Evolutionary conservation across 2,329 filamentous ascomycete genomes (phyloP).

Genomic region (Hortaea werneckii): DNA sequence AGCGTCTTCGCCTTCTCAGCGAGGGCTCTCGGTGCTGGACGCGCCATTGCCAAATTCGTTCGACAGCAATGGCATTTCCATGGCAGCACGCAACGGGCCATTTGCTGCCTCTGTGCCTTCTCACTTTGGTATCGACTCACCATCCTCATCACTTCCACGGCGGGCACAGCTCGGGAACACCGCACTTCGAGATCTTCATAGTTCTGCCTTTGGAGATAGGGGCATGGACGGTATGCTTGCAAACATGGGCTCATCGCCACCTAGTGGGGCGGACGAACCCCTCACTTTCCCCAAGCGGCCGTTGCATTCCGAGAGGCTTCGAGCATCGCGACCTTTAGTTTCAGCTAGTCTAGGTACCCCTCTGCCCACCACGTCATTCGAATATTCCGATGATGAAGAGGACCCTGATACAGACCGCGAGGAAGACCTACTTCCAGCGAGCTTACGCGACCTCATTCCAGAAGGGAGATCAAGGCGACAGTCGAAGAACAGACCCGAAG

Average conservation of each 20-base stretch:
- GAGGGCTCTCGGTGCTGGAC: slow-evolving; percentile 80
- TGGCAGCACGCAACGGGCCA: slow-evolving; percentile 78
- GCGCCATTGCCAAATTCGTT: slow-evolving; percentile 89
- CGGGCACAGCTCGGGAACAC: slow-evolving; percentile 26
- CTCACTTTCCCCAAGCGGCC: slow-evolving; percentile 56
- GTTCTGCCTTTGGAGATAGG: slow-evolving; percentile 58
- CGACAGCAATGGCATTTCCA: slow-evolving; percentile 89
- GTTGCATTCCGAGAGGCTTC: slow-evolving; percentile 55
- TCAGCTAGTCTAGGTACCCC: slow-evolving; percentile 49
- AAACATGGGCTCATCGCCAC: slow-evolving; percentile 46
- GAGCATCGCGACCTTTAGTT: slow-evolving; percentile 42
- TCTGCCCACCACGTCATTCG: slow-evolving; percentile 22
- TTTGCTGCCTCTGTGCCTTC: slow-evolving; percentile 88
- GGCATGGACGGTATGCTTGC: slow-evolving; percentile 32
- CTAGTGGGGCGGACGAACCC: slow-evolving; percentile 54
- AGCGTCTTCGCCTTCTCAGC: slow-evolving; percentile 58
- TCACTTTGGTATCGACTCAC: slow-evolving; percentile 80
- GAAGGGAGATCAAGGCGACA: slow-evolving; percentile 51
- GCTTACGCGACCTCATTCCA: slow-evolving; percentile 52
- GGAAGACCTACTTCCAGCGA: slow-evolving; percentile 76
- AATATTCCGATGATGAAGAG: slow-evolving; percentile 44
- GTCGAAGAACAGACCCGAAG: slow-evolving; percentile 48
- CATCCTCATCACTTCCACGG: slow-evolving; percentile 55
- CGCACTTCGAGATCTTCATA: slow-evolving; percentile 48
- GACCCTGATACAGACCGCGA: slow-evolving; percentile 62